Percentiles rank a stretch among this genome's conserved stretches.
Conservation (phyloP, 2,329 filamentous ascomycete species). For the Iodosphaeria phyllophila region DNA sequence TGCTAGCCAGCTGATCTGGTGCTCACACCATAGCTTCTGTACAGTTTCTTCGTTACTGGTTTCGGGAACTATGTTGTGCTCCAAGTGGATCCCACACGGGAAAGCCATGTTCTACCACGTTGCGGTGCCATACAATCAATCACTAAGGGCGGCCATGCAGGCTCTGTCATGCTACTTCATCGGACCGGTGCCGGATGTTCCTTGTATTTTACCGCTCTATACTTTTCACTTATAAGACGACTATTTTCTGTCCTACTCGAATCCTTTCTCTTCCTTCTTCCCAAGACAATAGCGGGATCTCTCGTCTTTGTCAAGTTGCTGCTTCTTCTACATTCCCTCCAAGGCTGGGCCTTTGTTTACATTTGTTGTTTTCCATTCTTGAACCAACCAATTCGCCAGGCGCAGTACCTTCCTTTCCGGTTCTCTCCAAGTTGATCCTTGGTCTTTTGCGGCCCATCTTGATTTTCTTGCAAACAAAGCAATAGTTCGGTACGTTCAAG, state of each 20-base stretch:
- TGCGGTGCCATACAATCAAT: slow-evolving; percentile 16
- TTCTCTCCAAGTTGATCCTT: slow-evolving; percentile 3
- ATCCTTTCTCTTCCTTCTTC: slow-evolving; percentile 17
- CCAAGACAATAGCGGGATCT: slow-evolving; percentile 11
- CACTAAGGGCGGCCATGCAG: slow-evolving; percentile 1
- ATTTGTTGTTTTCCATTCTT: slow-evolving; percentile 11
- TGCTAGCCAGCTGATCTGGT: too few species aligned
- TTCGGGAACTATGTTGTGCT: too few species aligned
- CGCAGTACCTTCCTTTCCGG: slow-evolving; percentile 21
- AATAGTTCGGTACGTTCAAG: slow-evolving; percentile 1
- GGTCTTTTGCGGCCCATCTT: slow-evolving; percentile 5
- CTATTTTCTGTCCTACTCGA: slow-evolving; percentile 9
- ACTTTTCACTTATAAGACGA: slow-evolving; percentile 11
- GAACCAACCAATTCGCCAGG: slow-evolving; percentile 18
- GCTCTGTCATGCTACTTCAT: slow-evolving; percentile 4
- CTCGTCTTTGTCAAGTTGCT: slow-evolving; percentile 10
- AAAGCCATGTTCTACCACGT: slow-evolving; percentile 14
- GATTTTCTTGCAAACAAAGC: slow-evolving; percentile 8
- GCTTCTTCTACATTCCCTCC: slow-evolving; percentile 15
- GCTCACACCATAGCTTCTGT: too few species aligned
- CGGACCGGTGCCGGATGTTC: slow-evolving; percentile 5
- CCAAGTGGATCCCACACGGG: slow-evolving; percentile 7
- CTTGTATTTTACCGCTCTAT: slow-evolving; percentile 7
- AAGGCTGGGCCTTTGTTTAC: slow-evolving; percentile 16
- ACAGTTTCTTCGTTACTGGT: too few species aligned